Evolutionary conservation across 1,284 basidiomycete species (phyloP), one percentile per base, ranked within the genome.

Genomic region (Ceratobasidium papillatum): DNA sequence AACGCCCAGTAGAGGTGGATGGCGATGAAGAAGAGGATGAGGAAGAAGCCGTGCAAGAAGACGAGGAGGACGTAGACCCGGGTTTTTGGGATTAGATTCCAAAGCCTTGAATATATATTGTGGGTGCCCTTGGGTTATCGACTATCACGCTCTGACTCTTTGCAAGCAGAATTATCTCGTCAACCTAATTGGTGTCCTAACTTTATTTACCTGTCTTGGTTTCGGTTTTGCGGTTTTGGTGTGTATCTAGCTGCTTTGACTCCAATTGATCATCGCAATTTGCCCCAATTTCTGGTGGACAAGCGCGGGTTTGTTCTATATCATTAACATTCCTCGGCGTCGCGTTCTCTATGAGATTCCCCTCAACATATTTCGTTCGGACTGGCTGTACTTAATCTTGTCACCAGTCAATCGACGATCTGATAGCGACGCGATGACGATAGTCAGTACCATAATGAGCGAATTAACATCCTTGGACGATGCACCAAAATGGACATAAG

Each of bases 51-150:
- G 45, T 45, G 19, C 17, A 11, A n/a, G 63, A 65, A 32, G 65
- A 38, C 12, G 64, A 49, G 22, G 62, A 41, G 5, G 58, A 59
- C 25, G 34, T 12, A 19, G 58, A 59, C 9, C 32, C 36, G n/a
- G 58, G 58, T 25, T 59, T 59, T n/a, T 59, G 58, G 58, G 58
- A 59, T 59, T 59, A 22, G 41, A 34, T 14, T 19, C 19, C n/a
- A 12, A 14, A n/a, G 19, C 17, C 30, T 34, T 34, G 12, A 7
- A 12, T n/a, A 14, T 34, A 34, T 14, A 58, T 58, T 19, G 54
- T 58, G 32, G 17, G 54, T 58, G 30, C 54, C 4, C 5, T 25
- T 27, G 5, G n/a, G 17, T 34, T 34, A 1, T 4, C 19, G 14
- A 14, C 11, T 25, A 19, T 34, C 54, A 27, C n/a, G 32, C 12